Percentiles rank a stretch among this genome's conserved stretches.
phyloP scores from a whole-genome alignment of 2,329 filamentous ascomycete genomes.

The Sarocladium brachiariae region DNA sequence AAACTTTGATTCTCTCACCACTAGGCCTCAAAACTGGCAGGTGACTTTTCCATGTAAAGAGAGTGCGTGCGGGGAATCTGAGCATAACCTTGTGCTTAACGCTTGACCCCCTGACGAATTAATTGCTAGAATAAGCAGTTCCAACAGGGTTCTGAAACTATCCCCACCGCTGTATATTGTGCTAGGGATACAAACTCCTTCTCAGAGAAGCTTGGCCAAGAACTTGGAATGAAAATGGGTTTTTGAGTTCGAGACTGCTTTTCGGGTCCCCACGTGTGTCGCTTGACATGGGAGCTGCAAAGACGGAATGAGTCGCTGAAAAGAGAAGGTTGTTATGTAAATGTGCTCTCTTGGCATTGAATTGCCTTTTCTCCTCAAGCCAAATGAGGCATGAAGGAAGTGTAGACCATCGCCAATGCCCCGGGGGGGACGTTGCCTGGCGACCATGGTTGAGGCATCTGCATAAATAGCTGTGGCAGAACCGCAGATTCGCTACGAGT shows the following conservation, averaged over 20 bases:
- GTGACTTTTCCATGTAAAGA: neutral
- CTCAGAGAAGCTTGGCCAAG: neutral
- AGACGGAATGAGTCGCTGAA: neutral
- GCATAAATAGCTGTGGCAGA: too few species aligned
- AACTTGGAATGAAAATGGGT: neutral
- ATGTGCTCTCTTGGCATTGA: neutral
- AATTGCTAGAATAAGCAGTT: conserved; percentile 8
- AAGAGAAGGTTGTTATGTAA: conserved; percentile 2
- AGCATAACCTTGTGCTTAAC: neutral
- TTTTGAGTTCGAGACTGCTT: neutral
- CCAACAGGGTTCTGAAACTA: neutral
- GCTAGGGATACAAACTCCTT: neutral
- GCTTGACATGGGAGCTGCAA: neutral
- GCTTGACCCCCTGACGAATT: conserved; percentile 7
- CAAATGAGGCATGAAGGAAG: neutral
- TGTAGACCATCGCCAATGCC: neutral
- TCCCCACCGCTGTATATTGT: neutral
- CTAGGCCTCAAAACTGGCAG: neutral
- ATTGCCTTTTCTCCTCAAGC: neutral
- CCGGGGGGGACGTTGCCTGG: too few species aligned
- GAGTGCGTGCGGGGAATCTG: neutral
- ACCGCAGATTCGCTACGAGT: too few species aligned
- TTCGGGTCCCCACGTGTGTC: neutral
- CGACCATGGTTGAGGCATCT: too few species aligned
- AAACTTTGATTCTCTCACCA: neutral